These are phyloP conservation scores for Bipolaris sorokiniana DNA, from an alignment of 2,329 filamentous ascomycete genomes.

Conservation along the genomic window DNA sequence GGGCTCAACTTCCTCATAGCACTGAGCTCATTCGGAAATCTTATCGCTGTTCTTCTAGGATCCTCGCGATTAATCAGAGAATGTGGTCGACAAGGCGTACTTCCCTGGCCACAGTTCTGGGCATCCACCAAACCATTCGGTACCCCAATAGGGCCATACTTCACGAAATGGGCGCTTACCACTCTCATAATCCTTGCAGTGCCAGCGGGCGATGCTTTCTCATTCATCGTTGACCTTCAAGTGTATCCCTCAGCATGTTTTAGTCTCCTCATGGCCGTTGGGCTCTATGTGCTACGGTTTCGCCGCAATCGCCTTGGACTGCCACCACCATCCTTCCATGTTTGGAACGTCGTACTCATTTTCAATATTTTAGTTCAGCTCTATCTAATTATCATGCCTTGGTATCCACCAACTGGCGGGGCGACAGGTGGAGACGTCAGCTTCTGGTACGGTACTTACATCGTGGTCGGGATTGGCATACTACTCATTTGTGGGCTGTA, in stretches of 20 bases:
- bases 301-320: slow-evolving; percentile 35
- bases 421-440: slow-evolving; percentile 59
- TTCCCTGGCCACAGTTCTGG: slow-evolving; percentile 58
- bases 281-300: slow-evolving; percentile 35
- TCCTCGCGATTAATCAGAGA: slow-evolving; percentile 38
- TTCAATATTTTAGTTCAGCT: slow-evolving; percentile 33
- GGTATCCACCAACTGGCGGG: slow-evolving; percentile 68
- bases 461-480: slow-evolving; percentile 64
- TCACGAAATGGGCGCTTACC: slow-evolving; percentile 42
- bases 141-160: slow-evolving; percentile 65
- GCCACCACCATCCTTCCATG: slow-evolving; percentile 29
- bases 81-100: slow-evolving; percentile 36
- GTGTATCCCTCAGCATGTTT: slow-evolving; percentile 38
- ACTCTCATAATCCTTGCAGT: slow-evolving; percentile 48
- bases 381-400: slow-evolving; percentile 69
- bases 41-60: slow-evolving; percentile 41
- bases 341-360: slow-evolving; percentile 35
- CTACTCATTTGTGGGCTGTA: slow-evolving; percentile 30
- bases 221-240: slow-evolving; percentile 60
- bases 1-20: slow-evolving; percentile 58
- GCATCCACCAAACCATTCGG: slow-evolving; percentile 68
- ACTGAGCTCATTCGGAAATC: slow-evolving; percentile 38
- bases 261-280: slow-evolving; percentile 34
- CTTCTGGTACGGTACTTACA: slow-evolving; percentile 77
- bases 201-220: slow-evolving; percentile 69